phyloP scores from a whole-genome alignment of 2,329 filamentous ascomycete genomes.

The Diplodia mutila region DNA sequence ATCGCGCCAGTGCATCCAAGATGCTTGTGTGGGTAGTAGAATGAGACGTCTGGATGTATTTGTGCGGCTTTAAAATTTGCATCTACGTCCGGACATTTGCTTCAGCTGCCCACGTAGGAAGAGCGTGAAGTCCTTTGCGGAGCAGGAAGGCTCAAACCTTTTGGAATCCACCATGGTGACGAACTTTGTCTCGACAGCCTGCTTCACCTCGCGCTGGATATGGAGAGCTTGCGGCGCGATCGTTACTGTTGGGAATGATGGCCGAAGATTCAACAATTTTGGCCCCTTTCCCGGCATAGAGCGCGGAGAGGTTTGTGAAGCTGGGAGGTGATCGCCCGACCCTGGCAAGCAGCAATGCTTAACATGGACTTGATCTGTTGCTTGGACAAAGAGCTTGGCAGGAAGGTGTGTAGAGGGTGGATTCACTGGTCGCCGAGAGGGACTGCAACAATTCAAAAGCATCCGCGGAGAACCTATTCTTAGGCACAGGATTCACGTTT shows the following conservation, averaged over 20 bases:
- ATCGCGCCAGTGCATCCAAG: too few relatives aligned
- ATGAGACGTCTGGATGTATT: too few relatives aligned
- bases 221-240: too few relatives aligned
- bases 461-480: neutral
- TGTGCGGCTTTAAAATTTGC: too few relatives aligned
- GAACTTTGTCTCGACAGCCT: too few relatives aligned
- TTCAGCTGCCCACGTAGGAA: neutral
- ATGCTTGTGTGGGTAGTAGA: too few relatives aligned
- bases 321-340: neutral
- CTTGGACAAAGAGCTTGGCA: neutral
- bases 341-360: neutral
- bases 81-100: too few relatives aligned
- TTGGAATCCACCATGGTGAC: too few relatives aligned
- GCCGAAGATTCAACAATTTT: neutral
- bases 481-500: neutral
- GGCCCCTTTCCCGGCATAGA: neutral
- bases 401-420: neutral
- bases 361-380: neutral
- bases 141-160: too few relatives aligned
- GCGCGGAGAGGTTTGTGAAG: neutral
- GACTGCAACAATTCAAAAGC: neutral
- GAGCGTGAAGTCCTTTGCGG: too few relatives aligned
- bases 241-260: neutral
- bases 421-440: neutral
- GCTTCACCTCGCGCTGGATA: too few relatives aligned